phyloP scores from a whole-genome alignment of 495 filamentous ascomycete species.

The Annulohypoxylon stygium region DNA sequence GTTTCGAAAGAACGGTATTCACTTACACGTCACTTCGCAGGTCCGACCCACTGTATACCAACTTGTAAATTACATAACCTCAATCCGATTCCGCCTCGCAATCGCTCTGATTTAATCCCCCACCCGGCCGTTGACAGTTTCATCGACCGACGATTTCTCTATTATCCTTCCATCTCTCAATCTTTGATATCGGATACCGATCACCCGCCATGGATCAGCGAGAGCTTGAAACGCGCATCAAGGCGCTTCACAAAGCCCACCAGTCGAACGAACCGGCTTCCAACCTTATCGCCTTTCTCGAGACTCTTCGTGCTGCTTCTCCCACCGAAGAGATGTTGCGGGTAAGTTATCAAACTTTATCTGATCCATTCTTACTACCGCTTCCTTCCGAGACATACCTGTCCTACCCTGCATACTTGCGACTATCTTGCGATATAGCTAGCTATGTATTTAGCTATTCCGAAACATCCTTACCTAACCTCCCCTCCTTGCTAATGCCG shows the following conservation, averaged over 20 bases:
- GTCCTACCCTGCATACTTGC: not conserved
- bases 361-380: not conserved
- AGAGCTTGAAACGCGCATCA: slow-evolving; percentile 78
- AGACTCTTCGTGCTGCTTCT: slow-evolving; percentile 79
- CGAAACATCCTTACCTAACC: not conserved
- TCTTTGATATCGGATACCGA: not conserved
- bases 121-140: not conserved
- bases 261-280: slow-evolving; percentile 73
- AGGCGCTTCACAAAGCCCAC: slow-evolving; percentile 82
- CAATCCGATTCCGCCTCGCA: not conserved
- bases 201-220: slow-evolving; percentile 76
- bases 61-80: not conserved
- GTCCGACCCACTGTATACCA: not conserved
- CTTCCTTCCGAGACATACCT: slow-evolving; percentile 11
- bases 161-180: not conserved
- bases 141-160: slow-evolving; percentile 6
- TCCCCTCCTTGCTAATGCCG: not conserved
- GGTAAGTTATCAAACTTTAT: slow-evolving; percentile 57
- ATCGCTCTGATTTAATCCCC: slow-evolving; percentile 13
- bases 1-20: slow-evolving; percentile 11
- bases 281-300: slow-evolving; percentile 75
- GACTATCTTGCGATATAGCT: not conserved
- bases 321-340: slow-evolving; percentile 90
- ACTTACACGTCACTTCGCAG: slow-evolving; percentile 27
- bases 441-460: not conserved